A percentile compares a stretch with the other conserved stretches of the same genome.
These are phyloP conservation scores for Wickerhamomyces sp. DNA, from an alignment of 1,139 yeast genomes.

Conservation along the genomic window DNA sequence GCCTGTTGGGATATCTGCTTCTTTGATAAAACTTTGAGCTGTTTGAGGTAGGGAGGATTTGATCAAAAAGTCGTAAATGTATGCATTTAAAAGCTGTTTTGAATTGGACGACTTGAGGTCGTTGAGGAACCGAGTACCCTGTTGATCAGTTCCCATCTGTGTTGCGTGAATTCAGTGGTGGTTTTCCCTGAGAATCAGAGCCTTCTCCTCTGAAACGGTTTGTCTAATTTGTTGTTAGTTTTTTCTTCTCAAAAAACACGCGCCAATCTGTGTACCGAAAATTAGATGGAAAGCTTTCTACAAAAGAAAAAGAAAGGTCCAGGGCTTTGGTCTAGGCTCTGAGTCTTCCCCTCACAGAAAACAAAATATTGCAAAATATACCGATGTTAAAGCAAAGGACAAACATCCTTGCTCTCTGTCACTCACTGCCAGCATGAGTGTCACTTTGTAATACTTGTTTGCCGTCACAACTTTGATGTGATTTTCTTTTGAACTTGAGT, in stretches of 20 bases:
- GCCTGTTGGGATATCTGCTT: conserved; percentile 46
- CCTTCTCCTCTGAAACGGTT: neutral
- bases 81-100: conserved; percentile 71
- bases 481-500: too few species aligned
- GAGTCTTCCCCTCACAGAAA: too few species aligned
- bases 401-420: too few species aligned
- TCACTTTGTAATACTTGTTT: too few species aligned
- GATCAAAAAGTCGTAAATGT: conserved; percentile 78
- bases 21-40: conserved; percentile 67
- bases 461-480: too few species aligned
- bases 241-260: neutral
- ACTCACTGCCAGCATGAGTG: too few species aligned
- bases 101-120: conserved; percentile 53
- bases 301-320: neutral
- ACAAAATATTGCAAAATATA: too few species aligned
- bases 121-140: conserved; percentile 20
- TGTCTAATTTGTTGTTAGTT: neutral
- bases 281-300: neutral
- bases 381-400: too few species aligned
- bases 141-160: conserved; percentile 1
- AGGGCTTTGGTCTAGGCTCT: neutral
- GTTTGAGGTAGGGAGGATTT: conserved; percentile 70
- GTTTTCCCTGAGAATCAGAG: too few species aligned
- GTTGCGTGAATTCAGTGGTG: too few species aligned
- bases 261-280: neutral